These are phyloP conservation scores for Paratinospora sagittata DNA, from an alignment of 164 flowering plant genomes.

Conservation along the genomic window DNA sequence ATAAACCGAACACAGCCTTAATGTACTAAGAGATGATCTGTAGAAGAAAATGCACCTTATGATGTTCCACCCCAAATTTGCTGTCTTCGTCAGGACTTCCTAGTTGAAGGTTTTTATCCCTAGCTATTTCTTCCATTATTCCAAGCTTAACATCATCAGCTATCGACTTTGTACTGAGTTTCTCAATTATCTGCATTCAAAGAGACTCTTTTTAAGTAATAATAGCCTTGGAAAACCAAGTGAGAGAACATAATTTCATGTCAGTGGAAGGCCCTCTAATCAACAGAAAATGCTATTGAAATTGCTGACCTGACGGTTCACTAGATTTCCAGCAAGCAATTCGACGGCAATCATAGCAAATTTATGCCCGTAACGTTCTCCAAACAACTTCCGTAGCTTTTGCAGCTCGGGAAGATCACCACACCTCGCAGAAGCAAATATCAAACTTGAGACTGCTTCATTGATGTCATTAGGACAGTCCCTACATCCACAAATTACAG, in stretches of 20 bases:
- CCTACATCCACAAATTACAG: conserved; percentile 28
- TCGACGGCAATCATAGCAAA: conserved; percentile 46
- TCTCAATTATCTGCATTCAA: conserved; percentile 28
- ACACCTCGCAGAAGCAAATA: conserved; percentile 74
- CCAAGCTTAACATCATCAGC: conserved; percentile 48
- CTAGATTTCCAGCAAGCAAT: conserved; percentile 60
- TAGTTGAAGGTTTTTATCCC: conserved; percentile 26
- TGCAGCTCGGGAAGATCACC: conserved; percentile 83
- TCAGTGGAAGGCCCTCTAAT: neutral
- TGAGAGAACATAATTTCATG: neutral
- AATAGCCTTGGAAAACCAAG: neutral
- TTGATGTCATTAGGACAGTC: conserved; percentile 72
- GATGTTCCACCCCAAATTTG: neutral
- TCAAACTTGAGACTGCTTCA: conserved; percentile 77
- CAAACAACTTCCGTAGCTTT: conserved; percentile 51
- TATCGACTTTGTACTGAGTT: conserved; percentile 30
- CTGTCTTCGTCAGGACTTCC: neutral
- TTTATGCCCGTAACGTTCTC: conserved; percentile 59
- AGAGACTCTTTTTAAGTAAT: neutral
- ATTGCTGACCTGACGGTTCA: conserved; percentile 25
- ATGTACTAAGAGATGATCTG: too few species aligned
- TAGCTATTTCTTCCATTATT: conserved; percentile 54
- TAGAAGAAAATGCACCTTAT: too few species aligned
- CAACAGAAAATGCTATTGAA: neutral
- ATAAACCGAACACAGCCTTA: too few species aligned